These are phyloP conservation scores for Neonectria sp. DNA, from an alignment of 2,329 filamentous ascomycete genomes.

Conservation along the genomic window DNA sequence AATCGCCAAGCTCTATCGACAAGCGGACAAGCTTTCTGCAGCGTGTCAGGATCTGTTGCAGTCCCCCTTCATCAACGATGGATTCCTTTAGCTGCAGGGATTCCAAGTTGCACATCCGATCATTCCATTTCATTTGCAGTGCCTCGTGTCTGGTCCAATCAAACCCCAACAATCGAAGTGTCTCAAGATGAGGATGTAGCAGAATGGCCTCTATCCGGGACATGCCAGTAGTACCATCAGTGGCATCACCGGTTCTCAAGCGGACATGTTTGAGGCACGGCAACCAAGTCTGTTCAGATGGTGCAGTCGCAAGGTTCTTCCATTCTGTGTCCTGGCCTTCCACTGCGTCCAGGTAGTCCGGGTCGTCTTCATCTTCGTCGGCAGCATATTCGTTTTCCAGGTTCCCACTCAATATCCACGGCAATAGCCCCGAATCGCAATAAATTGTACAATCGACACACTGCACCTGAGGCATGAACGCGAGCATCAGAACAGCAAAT, in stretches of 20 bases:
- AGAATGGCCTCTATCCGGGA: constrained; percentile 12
- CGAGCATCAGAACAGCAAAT: constrained; percentile 5
- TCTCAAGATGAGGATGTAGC: constrained; percentile 23
- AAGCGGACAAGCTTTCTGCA: constrained; percentile 12
- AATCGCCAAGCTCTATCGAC: background rate
- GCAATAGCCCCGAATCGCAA: background rate
- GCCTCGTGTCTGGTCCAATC: background rate
- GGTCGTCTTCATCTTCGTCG: background rate
- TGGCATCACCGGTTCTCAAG: accelerated
- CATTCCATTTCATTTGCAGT: background rate
- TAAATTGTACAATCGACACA: constrained; percentile 8
- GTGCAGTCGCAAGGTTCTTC: too few relatives aligned
- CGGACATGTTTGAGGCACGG: constrained; percentile 21
- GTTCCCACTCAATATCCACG: background rate
- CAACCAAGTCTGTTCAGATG: background rate
- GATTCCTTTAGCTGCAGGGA: constrained; percentile 10
- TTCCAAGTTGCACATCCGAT: background rate
- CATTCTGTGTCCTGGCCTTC: background rate
- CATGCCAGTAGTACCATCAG: accelerated
- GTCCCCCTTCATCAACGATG: background rate
- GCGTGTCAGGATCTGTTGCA: constrained; percentile 9
- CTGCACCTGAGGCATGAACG: constrained; percentile 13
- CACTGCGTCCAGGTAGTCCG: background rate
- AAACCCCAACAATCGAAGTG: background rate
- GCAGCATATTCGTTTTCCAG: background rate